A percentile compares a stretch with the other conserved stretches of the same genome.
These are phyloP conservation scores for Phytopythium chamaehyphon DNA, from an alignment of 352 stramenopile genomes.

Conservation along the genomic window DNA sequence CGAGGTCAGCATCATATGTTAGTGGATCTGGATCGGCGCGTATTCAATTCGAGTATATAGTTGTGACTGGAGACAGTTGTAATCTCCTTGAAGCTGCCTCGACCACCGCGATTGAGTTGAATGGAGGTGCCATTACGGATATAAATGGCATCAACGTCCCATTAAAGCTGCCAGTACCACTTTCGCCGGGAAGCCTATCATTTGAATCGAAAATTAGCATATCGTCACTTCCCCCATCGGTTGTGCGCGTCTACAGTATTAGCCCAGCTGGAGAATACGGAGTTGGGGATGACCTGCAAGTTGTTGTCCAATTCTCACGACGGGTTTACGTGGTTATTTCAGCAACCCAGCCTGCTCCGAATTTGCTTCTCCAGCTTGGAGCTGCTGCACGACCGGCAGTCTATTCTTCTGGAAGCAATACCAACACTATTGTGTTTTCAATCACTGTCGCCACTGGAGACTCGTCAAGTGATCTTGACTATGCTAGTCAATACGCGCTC, in stretches of 20 bases:
- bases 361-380: constrained; percentile 34
- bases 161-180: constrained; percentile 28
- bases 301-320: constrained; percentile 47
- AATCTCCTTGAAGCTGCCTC: constrained; percentile 44
- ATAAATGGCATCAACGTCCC: constrained; percentile 34
- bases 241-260: constrained; percentile 36
- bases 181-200: constrained; percentile 37
- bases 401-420: constrained; percentile 45
- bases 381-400: constrained; percentile 14
- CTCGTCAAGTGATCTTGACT: constrained; percentile 27
- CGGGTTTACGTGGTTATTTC: constrained; percentile 18
- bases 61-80: constrained; percentile 37
- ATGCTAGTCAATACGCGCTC: constrained; percentile 26
- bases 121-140: constrained; percentile 50
- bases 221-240: constrained; percentile 27
- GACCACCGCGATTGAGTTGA: constrained; percentile 39
- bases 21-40: constrained; percentile 34
- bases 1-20: constrained; percentile 43
- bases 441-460: constrained; percentile 35
- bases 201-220: constrained; percentile 40
- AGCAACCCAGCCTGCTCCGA: constrained; percentile 10
- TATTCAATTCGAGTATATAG: constrained; percentile 58
- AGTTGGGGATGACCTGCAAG: constrained; percentile 41
- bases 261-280: constrained; percentile 29
- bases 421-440: constrained; percentile 32